Evolutionary conservation across 495 filamentous ascomycete species (phyloP), one percentile per base, ranked within the genome.

Genomic region (Penicillium paradoxum): DNA sequence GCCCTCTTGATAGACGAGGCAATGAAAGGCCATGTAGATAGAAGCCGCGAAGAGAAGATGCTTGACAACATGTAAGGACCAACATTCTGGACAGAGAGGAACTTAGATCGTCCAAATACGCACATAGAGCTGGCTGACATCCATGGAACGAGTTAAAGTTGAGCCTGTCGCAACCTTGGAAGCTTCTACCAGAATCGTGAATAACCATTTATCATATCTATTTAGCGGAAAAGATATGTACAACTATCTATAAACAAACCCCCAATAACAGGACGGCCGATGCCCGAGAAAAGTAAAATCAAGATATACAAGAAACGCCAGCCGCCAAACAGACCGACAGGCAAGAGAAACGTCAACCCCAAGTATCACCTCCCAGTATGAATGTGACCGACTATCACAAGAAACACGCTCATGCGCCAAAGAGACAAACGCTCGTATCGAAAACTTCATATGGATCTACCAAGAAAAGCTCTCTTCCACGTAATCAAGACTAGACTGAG

Each of bases 381-480:
- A 33, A 27, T 15, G 22, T 17, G n/a, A 51, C 6, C 15, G 47
- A 55, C 44, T 42, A 17, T 37, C 43, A 32, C 29, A 21, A 40
- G 4, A 33, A 50, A 53, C 32, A 39, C 46, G 37, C 46, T 45
- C 43, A 45, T 40, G 43, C 30, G 44, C 30, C 38, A 48, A 51
- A 22, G 41, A 38, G 45, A 36, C 44, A 54, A 30, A 40, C 11
- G 39, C 18, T 0, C 11, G 25, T 38, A 29, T 17, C 19, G 27
- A 22, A 17, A 27, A 50, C 29, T 7, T 14, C n/a, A 17, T 19
- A 24, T 10, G 17, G 3, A 6, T 25, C 29, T 65, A 97, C 91
- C 91, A 97, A 2, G 87, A 87, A 70, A 96, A 96, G 49, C 81
- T 84, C 70, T 97, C 90, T 70, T 97, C 89, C 32, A 89, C 73